A percentile compares a stretch with the other conserved stretches of the same genome.
Conservation (phyloP, 139 green algal species). For the Volvox reticuliferus region DNA sequence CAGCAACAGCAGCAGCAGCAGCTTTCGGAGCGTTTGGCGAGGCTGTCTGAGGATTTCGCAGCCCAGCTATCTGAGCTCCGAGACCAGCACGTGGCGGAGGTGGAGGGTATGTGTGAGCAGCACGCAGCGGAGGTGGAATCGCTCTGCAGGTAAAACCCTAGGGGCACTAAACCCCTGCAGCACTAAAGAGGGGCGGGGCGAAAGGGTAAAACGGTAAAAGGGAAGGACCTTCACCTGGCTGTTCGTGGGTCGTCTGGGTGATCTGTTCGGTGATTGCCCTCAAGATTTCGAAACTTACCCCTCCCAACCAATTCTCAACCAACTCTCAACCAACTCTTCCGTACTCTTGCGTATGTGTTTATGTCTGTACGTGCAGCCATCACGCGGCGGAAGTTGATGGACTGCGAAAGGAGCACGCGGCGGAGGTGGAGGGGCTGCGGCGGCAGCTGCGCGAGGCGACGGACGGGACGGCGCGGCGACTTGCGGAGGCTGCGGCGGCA, state of each 20-base stretch:
- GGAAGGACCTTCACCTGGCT: not conserved
- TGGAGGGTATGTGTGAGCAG: not conserved
- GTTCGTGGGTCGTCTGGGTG: no score
- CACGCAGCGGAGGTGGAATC: conserved; percentile 52
- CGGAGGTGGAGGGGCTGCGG: conserved; percentile 37
- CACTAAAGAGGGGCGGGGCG: no score
- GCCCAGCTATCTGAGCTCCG: not conserved
- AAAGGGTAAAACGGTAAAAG: no score
- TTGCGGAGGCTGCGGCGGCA: not conserved
- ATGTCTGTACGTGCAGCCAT: not conserved
- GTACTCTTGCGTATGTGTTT: no score
- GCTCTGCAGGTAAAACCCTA: not conserved
- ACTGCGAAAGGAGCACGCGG: conserved; percentile 1
- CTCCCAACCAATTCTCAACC: no score
- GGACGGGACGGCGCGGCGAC: not conserved
- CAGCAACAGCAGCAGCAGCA: conserved; percentile 45
- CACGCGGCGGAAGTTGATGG: conserved; percentile 5
- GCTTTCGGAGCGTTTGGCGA: conserved; percentile 25
- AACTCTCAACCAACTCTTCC: no score
- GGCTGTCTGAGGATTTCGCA: not conserved
- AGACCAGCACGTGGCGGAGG: not conserved
- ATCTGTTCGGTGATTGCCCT: no score
- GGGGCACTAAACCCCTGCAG: no score
- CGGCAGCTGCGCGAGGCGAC: conserved; percentile 1
- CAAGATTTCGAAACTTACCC: no score